These are phyloP conservation scores for Cladorrhinum sp. DNA, from an alignment of 2,329 filamentous ascomycete species.

Conservation along the genomic window DNA sequence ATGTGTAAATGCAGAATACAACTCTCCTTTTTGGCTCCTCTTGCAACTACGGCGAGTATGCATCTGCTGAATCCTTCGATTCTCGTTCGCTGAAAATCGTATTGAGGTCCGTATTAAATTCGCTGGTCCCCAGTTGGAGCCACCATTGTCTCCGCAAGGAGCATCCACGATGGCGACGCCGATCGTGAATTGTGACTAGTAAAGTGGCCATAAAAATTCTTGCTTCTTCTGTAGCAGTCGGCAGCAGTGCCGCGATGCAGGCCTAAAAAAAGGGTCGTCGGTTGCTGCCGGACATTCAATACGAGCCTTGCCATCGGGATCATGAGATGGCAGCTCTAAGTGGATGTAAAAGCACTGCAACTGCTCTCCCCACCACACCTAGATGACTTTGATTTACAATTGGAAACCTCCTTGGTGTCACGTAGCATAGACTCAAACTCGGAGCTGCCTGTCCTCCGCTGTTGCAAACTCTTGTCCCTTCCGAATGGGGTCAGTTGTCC, in stretches of 20 bases:
- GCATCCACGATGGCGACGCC: neutral
- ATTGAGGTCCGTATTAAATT: neutral
- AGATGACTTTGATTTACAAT: neutral
- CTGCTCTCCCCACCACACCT: neutral
- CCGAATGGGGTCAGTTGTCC: neutral
- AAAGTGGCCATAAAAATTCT: neutral
- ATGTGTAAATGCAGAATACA: neutral
- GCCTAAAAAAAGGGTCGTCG: conserved; percentile 19
- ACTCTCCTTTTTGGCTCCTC: neutral
- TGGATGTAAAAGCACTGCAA: neutral
- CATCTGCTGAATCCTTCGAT: neutral
- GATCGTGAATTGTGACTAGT: neutral
- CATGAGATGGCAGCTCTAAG: conserved; percentile 12
- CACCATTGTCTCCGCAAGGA: neutral
- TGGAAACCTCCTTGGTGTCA: neutral
- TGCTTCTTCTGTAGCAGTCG: neutral
- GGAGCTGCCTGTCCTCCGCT: too few relatives aligned
- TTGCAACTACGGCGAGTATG: conserved; percentile 5
- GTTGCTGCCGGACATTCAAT: conserved; percentile 16
- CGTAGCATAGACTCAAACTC: neutral
- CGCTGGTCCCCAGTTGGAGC: neutral
- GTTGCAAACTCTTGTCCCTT: neutral
- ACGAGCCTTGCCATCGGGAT: conserved; percentile 17
- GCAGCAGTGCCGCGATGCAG: conserved; percentile 19
- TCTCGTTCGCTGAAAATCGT: neutral